Evolutionary conservation across 2,329 filamentous ascomycete species (phyloP).

Genomic region (Verticillium klebahnii): DNA sequence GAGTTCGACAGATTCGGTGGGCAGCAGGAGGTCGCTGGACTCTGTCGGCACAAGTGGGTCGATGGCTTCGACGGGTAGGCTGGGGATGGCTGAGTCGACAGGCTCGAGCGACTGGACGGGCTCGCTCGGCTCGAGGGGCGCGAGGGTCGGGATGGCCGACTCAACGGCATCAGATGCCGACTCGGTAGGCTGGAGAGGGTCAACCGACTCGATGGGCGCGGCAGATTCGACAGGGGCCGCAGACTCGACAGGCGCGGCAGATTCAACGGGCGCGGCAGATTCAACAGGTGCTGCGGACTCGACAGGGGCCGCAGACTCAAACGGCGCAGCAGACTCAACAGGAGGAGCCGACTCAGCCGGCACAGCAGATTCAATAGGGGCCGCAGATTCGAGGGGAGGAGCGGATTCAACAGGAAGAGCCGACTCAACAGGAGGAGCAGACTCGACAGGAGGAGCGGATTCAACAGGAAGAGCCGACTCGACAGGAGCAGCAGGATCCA

Average conservation of each 20-base stretch:
- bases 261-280: too few species aligned
- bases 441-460: not conserved
- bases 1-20: not conserved
- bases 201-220: not conserved
- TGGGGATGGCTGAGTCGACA: not conserved
- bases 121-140: not conserved
- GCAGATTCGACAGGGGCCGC: not conserved
- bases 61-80: not conserved
- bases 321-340: not conserved
- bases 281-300: too few species aligned
- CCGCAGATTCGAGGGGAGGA: not conserved
- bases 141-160: not conserved
- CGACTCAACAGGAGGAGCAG: not conserved
- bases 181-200: not conserved
- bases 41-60: not conserved
- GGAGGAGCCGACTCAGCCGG: not conserved
- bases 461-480: not conserved
- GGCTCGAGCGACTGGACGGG: not conserved
- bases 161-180: not conserved
- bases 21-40: not conserved
- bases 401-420: not conserved
- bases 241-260: not conserved
- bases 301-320: not conserved
- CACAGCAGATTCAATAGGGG: too few species aligned
- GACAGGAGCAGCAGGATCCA: not conserved